These are phyloP conservation scores for Sclerotiophoma versabilis DNA, from an alignment of 2,329 filamentous ascomycete species.

Conservation along the genomic window DNA sequence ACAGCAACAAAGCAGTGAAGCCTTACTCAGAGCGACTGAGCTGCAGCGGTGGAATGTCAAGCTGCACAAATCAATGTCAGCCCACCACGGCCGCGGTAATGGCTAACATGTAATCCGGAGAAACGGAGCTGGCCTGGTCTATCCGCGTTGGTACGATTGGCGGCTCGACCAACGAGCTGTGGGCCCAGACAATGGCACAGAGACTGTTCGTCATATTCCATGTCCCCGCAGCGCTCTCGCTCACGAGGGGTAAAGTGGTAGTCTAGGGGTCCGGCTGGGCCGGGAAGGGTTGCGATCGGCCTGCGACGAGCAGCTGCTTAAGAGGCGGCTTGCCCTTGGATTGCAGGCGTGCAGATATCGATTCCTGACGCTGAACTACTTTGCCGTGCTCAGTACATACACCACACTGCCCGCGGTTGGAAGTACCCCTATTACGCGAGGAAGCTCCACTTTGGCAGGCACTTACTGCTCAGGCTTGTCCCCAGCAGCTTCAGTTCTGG, in stretches of 20 bases:
- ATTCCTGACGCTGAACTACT: background rate
- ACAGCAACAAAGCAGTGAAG: background rate
- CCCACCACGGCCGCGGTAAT: conserved; percentile 24
- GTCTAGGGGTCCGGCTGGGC: conserved; percentile 17
- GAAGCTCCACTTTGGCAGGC: conserved; percentile 34
- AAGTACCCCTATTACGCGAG: conserved; percentile 15
- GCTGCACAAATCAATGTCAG: conserved; percentile 3
- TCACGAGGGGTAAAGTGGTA: conserved; percentile 34
- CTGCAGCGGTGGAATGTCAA: background rate
- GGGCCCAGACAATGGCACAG: conserved; percentile 42
- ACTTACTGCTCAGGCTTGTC: conserved; percentile 36
- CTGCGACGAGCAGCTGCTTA: conserved; percentile 18
- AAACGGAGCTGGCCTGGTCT: conserved; percentile 30
- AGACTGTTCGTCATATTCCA: conserved; percentile 41
- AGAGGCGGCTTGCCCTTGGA: conserved; percentile 31
- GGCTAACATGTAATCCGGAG: conserved; percentile 33
- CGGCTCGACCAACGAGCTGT: conserved; percentile 23
- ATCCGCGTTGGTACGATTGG: conserved; percentile 28
- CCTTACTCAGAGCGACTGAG: background rate
- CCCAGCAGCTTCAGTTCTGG: conserved; percentile 34
- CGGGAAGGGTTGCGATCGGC: conserved; percentile 15
- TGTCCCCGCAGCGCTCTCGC: conserved; percentile 39
- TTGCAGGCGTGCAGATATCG: background rate
- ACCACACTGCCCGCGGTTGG: conserved; percentile 2
- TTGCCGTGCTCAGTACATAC: conserved; percentile 3